Base-by-base conservation (phyloP, 805 yeast species). In the Candida glaebosa region DNA sequence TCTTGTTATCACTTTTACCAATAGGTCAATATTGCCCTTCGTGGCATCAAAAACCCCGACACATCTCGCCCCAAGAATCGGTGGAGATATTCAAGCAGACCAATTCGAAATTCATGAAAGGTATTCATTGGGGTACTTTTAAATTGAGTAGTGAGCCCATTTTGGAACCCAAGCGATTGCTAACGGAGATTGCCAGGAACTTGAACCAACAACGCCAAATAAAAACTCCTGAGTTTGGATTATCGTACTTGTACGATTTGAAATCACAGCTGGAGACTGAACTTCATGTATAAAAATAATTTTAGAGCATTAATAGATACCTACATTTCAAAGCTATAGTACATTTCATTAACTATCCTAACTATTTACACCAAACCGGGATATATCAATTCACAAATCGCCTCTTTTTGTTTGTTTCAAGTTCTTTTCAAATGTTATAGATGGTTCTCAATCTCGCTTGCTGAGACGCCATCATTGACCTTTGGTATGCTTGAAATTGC, bases 51-150 rank as follows among this genome's bases (percentile, higher is more conserved):
- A 76, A 77, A 43, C 91, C 96, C 3, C 76, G 96, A 51, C 98
- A 91, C 57, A 85, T 83, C 37, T 79, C 81, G 38, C 97, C 98
- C 0, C 71, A 65, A 30, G 98, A 91, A 53, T 81, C 90, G 8
- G 47, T 86, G 3, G 68, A 78, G 45, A 82, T 89, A 3, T 81
- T 81, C 75, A 55, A 72, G 12, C 86, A 83, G 47, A 53, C 88
- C 43, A 64, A 73, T 4, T 80, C 87, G 2, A 60, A 72, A 42
- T 76, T 74, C 46, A 77, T 87, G 63, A 76, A 84, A 39, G 98
- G 98, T 1, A 88, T 91, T 24, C 98, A 91, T 61, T 91, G 96
- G 95, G 98, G 98, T 0, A 91, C 98, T 0, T 91, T 89, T 63
- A 81, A 88, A 18, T 65, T 91, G 50, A 85, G 96, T 58, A 84